A percentile compares a stretch with the other conserved stretches of the same genome.
Evolutionary conservation across 2,329 filamentous ascomycete genomes (phyloP).

Genomic region (Parastagonospora avenae): DNA sequence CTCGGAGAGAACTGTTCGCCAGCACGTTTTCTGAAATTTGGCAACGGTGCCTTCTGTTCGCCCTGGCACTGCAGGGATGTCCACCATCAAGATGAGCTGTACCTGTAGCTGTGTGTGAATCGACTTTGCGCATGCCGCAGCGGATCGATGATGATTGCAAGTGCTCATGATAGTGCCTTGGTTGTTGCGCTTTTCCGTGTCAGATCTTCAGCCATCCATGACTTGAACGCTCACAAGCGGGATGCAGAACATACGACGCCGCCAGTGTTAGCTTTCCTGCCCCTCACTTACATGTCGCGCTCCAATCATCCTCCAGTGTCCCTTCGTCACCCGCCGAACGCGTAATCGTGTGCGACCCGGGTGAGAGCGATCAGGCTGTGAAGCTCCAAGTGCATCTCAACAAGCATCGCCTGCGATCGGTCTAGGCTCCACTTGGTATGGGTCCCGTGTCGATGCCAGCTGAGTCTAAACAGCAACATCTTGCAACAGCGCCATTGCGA

Average conservation of each 20-base stretch:
- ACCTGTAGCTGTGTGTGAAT: not conserved
- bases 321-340: conserved; percentile 18
- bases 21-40: no score
- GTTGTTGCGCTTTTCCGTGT: conserved; percentile 6
- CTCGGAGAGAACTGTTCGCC: not conserved
- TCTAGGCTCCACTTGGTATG: no score
- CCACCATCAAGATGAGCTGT: not conserved
- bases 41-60: no score
- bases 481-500: no score
- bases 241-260: conserved; percentile 13
- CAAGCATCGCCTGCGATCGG: conserved; percentile 2
- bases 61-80: no score
- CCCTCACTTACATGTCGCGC: conserved; percentile 15
- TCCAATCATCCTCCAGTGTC: conserved; percentile 7
- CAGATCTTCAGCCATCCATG: conserved; percentile 11
- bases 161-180: no score
- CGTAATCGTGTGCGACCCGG: conserved; percentile 15
- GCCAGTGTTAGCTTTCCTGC: conserved; percentile 23
- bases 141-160: not conserved
- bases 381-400: conserved; percentile 20
- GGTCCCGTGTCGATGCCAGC: no score
- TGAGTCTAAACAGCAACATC: no score
- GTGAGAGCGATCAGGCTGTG: conserved; percentile 8
- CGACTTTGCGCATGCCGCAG: not conserved
- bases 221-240: no score